Conservation (phyloP, 1,284 basidiomycete species). For the Phylloboletellus chloephorus region DNA sequence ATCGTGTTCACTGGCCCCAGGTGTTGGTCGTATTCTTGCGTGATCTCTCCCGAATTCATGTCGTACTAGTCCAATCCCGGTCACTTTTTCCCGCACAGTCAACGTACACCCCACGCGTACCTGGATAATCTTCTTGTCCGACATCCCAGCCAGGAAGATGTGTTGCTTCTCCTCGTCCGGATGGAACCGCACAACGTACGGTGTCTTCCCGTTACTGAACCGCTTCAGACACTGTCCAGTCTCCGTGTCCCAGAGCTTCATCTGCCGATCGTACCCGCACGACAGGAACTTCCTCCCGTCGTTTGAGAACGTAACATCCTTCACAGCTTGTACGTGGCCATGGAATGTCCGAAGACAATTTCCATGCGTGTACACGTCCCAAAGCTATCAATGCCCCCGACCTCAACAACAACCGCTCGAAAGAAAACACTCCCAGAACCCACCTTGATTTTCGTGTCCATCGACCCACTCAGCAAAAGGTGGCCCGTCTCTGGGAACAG, state of each 20-base stretch:
- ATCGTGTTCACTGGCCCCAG: slow-evolving; percentile 97
- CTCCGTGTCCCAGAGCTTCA: slow-evolving; percentile 99
- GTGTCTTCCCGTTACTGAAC: slow-evolving; percentile 95
- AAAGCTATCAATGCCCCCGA: slow-evolving; percentile 56
- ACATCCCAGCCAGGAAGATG: slow-evolving; percentile 97
- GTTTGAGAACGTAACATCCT: slow-evolving; percentile 93
- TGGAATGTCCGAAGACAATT: slow-evolving; percentile 97
- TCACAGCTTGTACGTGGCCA: slow-evolving; percentile 94
- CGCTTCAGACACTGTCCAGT: slow-evolving; percentile 94
- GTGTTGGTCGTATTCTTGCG: slow-evolving; percentile 98
- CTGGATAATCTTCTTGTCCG: slow-evolving; percentile 98
- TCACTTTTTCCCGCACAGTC: slow-evolving; percentile 8
- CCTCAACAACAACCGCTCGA: slow-evolving; percentile 4
- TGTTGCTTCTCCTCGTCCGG: slow-evolving; percentile 95
- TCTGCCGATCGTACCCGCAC: slow-evolving; percentile 91
- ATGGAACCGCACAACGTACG: slow-evolving; percentile 92
- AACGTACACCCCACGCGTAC: slow-evolving; percentile 38
- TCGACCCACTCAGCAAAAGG: slow-evolving; percentile 87
- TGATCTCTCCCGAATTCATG: slow-evolving; percentile 87
- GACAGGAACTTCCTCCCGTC: slow-evolving; percentile 88
- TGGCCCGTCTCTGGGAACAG: slow-evolving; percentile 93
- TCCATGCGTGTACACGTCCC: slow-evolving; percentile 97
- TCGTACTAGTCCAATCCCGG: slow-evolving; percentile 66
- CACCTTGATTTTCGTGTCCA: slow-evolving; percentile 99
- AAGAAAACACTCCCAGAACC: slow-evolving; percentile 16